Base-by-base conservation (phyloP, 176 grass and related monocot genomes). In the Tuctoria greenei region DNA sequence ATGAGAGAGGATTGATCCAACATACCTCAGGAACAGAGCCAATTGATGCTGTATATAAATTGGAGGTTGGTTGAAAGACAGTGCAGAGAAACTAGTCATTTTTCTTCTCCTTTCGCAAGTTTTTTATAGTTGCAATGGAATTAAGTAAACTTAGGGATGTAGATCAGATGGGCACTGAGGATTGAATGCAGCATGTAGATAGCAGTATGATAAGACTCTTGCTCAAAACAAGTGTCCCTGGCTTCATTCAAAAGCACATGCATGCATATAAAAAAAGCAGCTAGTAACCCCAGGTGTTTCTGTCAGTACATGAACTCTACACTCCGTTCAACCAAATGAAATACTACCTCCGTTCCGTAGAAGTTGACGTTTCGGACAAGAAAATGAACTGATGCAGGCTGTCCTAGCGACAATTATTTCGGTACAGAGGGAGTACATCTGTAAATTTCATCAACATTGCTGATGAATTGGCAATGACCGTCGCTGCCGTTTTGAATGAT, bases 21-120 rank as follows among this genome's bases (percentile, higher is more conserved):
- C 27, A 63, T 67, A 81, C 27, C 15, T 50, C 18, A 43, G 60
- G 47, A 81, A 26, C 12, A 69, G 77, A 50, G 36, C 64, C 69
- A 72, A 15, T 82, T 28, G 79, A 80, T 78, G 82, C n/a, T 87
- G 79, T 83, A 88, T 25, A 88, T 73, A 69, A 50, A 76, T 76
- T 54, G 39, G 46, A 81, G 61, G 63, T 70, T 43, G 71, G 40
- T 31, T 63, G 28, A 64, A 90, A 79, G 59, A 56, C 21, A 75
- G 38, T 39, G 41, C 71, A 69, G 13, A 57, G 82, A 49, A 62
- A 79, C 42, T n/a, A 59, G 54, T 25, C 0, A 0, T 55, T 84
- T 64, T 50, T 12, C 21, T 69, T 73, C n/a, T 49, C 24, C 35
- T 83, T 26, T 81, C 14, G 25, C 34, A 14, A 52, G 20, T 64